These are phyloP conservation scores for Yamadazyma dushanensis DNA, from an alignment of 1,139 yeast species.

Conservation along the genomic window DNA sequence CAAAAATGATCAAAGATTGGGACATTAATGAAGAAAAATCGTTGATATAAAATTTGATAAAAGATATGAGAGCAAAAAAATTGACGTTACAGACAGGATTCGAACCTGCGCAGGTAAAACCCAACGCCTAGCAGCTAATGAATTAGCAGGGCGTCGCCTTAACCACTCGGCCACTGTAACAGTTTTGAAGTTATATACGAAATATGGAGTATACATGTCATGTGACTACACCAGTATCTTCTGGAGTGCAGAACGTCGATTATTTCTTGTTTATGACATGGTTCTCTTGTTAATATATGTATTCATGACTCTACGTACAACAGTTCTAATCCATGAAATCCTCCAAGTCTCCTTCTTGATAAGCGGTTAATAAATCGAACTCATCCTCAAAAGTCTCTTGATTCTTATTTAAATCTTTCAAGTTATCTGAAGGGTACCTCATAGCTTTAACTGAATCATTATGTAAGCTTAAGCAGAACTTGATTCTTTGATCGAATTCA, in stretches of 20 bases:
- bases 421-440: conserved; percentile 71
- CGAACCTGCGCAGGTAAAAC: conserved; percentile 88
- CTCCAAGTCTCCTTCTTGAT: conserved; percentile 52
- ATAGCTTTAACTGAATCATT: conserved; percentile 92
- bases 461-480: conserved; percentile 86
- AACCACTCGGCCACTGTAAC: conserved; percentile 86
- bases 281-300: not conserved
- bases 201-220: no score
- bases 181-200: no score
- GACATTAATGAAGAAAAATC: conserved; percentile 20
- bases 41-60: not conserved
- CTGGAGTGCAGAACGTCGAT: no score
- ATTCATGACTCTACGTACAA: not conserved
- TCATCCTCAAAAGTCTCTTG: conserved; percentile 42
- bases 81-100: conserved; percentile 80
- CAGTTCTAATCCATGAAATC: conserved; percentile 47
- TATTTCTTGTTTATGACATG: no score
- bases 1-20: conserved; percentile 36
- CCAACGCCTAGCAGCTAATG: conserved; percentile 56
- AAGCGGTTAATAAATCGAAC: conserved; percentile 46
- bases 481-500: conserved; percentile 90
- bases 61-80: conserved; percentile 26
- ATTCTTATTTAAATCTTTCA: conserved; percentile 24
- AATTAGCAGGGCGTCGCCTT: conserved; percentile 79
- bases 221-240: no score